Evolutionary conservation across 805 yeast species (phyloP).

Genomic region (Starmerella davenportii): DNA sequence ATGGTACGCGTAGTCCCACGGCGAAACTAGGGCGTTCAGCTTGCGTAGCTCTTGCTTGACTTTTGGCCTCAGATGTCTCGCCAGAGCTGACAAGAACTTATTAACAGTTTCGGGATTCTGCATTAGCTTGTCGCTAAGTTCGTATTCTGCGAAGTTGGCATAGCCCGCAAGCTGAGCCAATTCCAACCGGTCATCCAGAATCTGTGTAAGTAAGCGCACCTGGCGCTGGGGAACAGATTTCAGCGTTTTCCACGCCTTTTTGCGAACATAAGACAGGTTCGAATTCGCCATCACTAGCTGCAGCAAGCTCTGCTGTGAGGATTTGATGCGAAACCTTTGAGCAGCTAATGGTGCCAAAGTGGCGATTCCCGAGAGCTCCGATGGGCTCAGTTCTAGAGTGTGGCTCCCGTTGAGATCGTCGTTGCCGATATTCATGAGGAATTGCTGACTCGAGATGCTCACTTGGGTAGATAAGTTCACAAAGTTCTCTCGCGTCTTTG

Average conservation of each 20-base stretch:
- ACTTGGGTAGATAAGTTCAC: slow-evolving; percentile 65
- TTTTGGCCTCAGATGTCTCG: slow-evolving; percentile 32
- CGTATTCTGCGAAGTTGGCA: slow-evolving; percentile 56
- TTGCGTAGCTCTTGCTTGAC: slow-evolving; percentile 44
- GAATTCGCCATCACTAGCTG: slow-evolving; percentile 46
- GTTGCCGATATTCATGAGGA: slow-evolving; percentile 31
- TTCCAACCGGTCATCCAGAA: slow-evolving; percentile 48
- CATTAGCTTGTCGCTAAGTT: slow-evolving; percentile 80
- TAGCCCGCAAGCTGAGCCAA: slow-evolving; percentile 61
- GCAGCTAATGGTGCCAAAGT: not conserved
- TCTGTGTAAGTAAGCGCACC: slow-evolving; percentile 35
- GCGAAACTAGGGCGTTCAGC: slow-evolving; percentile 26
- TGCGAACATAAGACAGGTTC: slow-evolving; percentile 38
- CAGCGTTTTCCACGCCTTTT: slow-evolving; percentile 54
- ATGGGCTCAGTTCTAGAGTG: slow-evolving; percentile 12
- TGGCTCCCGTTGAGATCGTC: not conserved
- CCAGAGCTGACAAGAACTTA: slow-evolving; percentile 46
- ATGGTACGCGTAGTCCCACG: slow-evolving; percentile 83
- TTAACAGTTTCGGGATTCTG: slow-evolving; percentile 57
- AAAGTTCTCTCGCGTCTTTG: slow-evolving; percentile 36
- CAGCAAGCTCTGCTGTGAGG: slow-evolving; percentile 29
- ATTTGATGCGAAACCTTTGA: slow-evolving; percentile 5
- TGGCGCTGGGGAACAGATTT: slow-evolving; percentile 52
- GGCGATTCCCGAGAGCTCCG: slow-evolving; percentile 21
- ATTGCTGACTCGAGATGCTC: slow-evolving; percentile 63